phyloP scores from a whole-genome alignment of 108 stramenopile genomes.

The Seminavis robusta region DNA sequence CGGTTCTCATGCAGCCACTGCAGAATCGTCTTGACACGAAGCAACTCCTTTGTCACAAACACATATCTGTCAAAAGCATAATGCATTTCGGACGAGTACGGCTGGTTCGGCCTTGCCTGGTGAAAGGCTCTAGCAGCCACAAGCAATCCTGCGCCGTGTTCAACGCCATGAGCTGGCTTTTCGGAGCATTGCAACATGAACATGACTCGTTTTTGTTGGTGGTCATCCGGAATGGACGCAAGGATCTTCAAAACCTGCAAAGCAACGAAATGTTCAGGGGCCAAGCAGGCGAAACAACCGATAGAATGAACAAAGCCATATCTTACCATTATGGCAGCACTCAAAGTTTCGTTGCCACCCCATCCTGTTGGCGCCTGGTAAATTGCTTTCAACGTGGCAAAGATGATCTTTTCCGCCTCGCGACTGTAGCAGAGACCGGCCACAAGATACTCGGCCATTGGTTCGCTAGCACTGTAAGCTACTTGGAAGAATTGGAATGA shows the following conservation, averaged over 20 bases:
- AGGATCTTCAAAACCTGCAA: slow-evolving; percentile 43
- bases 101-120: slow-evolving; percentile 14
- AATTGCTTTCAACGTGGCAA: slow-evolving; percentile 39
- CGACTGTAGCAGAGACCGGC: slow-evolving; percentile 38
- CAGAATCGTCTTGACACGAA: slow-evolving; percentile 37
- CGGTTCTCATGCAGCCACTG: slow-evolving; percentile 71
- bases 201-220: slow-evolving; percentile 53
- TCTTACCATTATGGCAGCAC: slow-evolving; percentile 30
- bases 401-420: slow-evolving; percentile 32
- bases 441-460: slow-evolving; percentile 57
- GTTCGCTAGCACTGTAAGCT: slow-evolving; percentile 35
- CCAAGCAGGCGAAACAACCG: too few relatives aligned
- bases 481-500: slow-evolving; percentile 9
- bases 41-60: slow-evolving; percentile 49
- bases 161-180: slow-evolving; percentile 7
- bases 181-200: slow-evolving; percentile 50
- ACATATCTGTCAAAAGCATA: slow-evolving; percentile 56
- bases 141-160: slow-evolving; percentile 49
- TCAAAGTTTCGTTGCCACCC: slow-evolving; percentile 36
- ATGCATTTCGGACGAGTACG: slow-evolving; percentile 34
- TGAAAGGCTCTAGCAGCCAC: slow-evolving; percentile 28
- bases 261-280: too few relatives aligned
- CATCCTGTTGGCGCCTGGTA: slow-evolving; percentile 43
- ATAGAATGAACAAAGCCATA: too few relatives aligned
- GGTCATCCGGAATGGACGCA: slow-evolving; percentile 55